Base-by-base conservation (phyloP, 768 basidiomycete genomes). In the Wakefieldia striispora region DNA sequence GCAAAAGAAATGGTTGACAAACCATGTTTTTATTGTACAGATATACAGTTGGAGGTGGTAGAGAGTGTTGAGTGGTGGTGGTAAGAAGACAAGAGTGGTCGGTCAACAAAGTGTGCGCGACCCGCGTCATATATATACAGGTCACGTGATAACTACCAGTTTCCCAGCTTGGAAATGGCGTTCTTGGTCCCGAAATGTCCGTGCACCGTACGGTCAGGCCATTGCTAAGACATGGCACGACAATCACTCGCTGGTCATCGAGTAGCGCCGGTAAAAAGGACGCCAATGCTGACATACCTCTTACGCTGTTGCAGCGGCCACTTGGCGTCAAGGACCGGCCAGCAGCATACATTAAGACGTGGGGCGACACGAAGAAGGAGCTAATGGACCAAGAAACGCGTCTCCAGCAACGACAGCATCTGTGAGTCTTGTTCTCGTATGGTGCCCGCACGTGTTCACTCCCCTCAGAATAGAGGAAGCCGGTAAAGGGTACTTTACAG, bases 401-500 rank as follows among this genome's bases (percentile, higher is more conserved):
- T 36, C 73, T 88, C 56, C 80, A 81, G 23, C 85, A 92, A 61
- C 74, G 94, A 43, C 72, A 77, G 53, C 86, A 87, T 65, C 51
- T 78, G 76, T 78, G 45, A 55, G 73, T 57, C 26, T 40, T 45
- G 24, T 42, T 54, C 40, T 20, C 12, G n/a, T 7, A 17, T 3
- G 3, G 6, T 33, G 10, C 20, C 21, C 23, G 23, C 38, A 42
- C 20, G 17, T 11, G 11, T 51, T 59, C 26, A 53, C 35, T 26
- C 21, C 9, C 45, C 20, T 2, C 56, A 86, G 84, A 35, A 72
- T 85, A 50, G 75, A 81, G 51, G 78, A 84, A 63, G 81, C 76
- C 0, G 78, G 82, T 12, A 88, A 85, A 61, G 92, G 93, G 0
- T 95, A 97, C 70, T 97, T 91, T 61, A 78, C 88, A 45, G 95